A percentile compares a stretch with the other conserved stretches of the same genome.
These are phyloP conservation scores for Solioccasus polychromus DNA, from an alignment of 768 basidiomycete genomes.

Conservation along the genomic window DNA sequence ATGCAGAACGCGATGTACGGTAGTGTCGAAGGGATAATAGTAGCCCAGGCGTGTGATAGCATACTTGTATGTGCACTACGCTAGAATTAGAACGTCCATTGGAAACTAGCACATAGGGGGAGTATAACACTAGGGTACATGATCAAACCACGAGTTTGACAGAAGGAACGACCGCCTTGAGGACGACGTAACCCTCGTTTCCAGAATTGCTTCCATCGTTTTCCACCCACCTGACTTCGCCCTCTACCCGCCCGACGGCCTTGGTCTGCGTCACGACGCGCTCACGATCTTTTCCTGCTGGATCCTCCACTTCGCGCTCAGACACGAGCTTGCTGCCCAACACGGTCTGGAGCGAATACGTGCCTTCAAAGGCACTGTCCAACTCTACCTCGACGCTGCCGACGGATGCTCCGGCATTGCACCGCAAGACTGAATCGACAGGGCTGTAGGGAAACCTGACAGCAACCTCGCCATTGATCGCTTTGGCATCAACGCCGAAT, in stretches of 20 bases:
- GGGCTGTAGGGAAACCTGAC: slow-evolving; percentile 33
- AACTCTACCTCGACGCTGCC: slow-evolving; percentile 25
- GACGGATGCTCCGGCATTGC: slow-evolving; percentile 31
- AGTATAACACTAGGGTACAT: not conserved
- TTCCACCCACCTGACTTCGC: slow-evolving; percentile 25
- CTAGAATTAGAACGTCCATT: not conserved
- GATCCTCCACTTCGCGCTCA: slow-evolving; percentile 28
- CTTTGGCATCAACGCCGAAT: slow-evolving; percentile 32
- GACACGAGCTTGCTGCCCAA: slow-evolving; percentile 21
- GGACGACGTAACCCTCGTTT: slow-evolving; percentile 14
- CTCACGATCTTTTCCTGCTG: slow-evolving; percentile 34
- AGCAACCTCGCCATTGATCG: slow-evolving; percentile 29
- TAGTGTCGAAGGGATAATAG: no score
- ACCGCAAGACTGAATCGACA: slow-evolving; percentile 33
- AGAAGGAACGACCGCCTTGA: slow-evolving; percentile 14
- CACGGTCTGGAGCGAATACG: slow-evolving; percentile 31
- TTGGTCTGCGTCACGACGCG: slow-evolving; percentile 22
- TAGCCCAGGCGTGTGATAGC: no score
- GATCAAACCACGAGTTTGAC: slow-evolving; percentile 21
- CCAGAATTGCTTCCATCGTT: slow-evolving; percentile 16
- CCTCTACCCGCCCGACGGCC: slow-evolving; percentile 8
- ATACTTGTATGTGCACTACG: no score
- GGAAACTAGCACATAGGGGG: no score
- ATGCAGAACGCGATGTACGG: no score
- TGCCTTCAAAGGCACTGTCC: slow-evolving; percentile 41